Base-by-base conservation (phyloP, 2,329 filamentous ascomycete species). In the Trichoderma oligosporum region DNA sequence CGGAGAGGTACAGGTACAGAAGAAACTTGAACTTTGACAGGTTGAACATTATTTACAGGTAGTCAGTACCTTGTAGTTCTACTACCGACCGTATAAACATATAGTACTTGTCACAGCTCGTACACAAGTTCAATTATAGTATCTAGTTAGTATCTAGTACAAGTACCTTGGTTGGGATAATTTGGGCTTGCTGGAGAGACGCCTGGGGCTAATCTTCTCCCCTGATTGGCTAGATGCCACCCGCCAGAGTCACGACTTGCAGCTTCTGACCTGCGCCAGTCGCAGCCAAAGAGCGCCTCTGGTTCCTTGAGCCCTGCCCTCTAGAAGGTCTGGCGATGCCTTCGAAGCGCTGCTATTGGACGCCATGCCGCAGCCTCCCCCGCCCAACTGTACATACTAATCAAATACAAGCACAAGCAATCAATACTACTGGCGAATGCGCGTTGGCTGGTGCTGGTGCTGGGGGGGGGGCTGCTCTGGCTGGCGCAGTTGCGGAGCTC, bases 141-240 rank as follows among this genome's bases (percentile, higher is more conserved):
- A n/a, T n/a, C n/a, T n/a, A n/a, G n/a, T n/a, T n/a, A n/a, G n/a
- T n/a, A n/a, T n/a, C n/a, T n/a, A n/a, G n/a, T n/a, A n/a, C n/a
- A n/a, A n/a, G n/a, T n/a, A n/a, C n/a, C n/a, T n/a, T n/a, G n/a
- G n/a, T n/a, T n/a, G n/a, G n/a, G n/a, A n/a, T n/a, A n/a, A n/a
- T n/a, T n/a, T n/a, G n/a, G n/a, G 27, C 18, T 27, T 24, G 46
- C 20, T 49, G 46, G 27, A n/a, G 16, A 45, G 42, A 45, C 9
- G 8, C 25, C 42, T 25, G 20, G 25, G 45, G n/a, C 45, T 3
- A 18, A 38, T 12, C 9, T 9, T 1, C 25, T 11, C 24, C 35
- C 29, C 45, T 58, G 48, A 58, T 58, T 58, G 56, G 56, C 47
- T 38, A 33, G 25, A 57, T 18, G 54, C 39, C 51, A 27, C 39